phyloP scores from a whole-genome alignment of 129 eudicot species.

The Daucus carota region DNA sequence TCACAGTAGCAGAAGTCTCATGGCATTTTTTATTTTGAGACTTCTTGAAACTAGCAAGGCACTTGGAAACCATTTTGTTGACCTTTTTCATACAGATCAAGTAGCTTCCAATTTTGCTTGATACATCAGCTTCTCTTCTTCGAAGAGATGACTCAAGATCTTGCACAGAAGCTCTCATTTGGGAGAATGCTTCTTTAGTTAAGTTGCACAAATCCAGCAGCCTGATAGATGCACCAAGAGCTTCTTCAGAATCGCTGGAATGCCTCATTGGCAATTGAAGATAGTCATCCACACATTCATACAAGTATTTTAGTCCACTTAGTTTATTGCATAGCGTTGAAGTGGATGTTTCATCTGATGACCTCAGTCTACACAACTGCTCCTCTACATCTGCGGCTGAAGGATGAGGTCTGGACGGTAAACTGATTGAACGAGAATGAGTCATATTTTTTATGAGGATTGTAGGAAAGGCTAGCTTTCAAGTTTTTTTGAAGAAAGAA shows the following conservation, averaged over 20 bases:
- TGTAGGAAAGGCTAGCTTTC: too few species aligned
- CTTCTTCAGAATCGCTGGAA: neutral
- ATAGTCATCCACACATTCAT: constrained; percentile 1
- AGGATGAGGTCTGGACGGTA: constrained; percentile 20
- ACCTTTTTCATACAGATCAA: neutral
- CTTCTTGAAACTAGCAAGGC: neutral
- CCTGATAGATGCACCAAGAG: neutral
- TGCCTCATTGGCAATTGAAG: neutral
- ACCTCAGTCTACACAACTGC: constrained; percentile 6
- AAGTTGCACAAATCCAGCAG: neutral
- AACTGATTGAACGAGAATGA: constrained; percentile 11
- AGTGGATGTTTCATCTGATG: neutral
- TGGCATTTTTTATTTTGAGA: neutral
- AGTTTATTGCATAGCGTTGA: neutral
- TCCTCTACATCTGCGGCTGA: constrained; percentile 7
- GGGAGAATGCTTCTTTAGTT: neutral
- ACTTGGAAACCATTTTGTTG: constrained; percentile 3
- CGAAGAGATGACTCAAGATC: neutral
- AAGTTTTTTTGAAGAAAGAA: neutral
- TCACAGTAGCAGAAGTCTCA: neutral
- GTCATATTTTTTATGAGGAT: neutral
- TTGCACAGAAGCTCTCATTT: neutral
- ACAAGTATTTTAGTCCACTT: neutral
- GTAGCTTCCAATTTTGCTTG: neutral
- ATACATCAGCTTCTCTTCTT: constrained; percentile 5